Percentiles rank a stretch among this genome's conserved stretches.
These are phyloP conservation scores for Hibiscus syriacus DNA, from an alignment of 345 rosid species.

Conservation along the genomic window DNA sequence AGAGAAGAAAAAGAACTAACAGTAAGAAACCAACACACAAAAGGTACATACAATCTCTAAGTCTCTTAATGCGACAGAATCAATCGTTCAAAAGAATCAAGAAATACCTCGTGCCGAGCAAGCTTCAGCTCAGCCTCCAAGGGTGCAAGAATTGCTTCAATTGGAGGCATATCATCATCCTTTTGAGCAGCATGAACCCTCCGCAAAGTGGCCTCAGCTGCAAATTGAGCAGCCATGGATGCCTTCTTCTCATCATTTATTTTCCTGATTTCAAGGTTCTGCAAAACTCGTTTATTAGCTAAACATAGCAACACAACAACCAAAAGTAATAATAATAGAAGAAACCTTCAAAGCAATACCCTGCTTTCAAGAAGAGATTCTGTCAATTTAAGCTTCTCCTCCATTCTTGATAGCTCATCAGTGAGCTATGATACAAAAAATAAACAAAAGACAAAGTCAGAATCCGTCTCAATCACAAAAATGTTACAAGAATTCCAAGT, in stretches of 20 bases:
- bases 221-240: conserved; percentile 99
- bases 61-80: conserved; percentile 2
- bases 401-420: conserved; percentile 74
- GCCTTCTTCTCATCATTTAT: conserved; percentile 95
- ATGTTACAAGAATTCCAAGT: not conserved
- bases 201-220: conserved; percentile 96
- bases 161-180: conserved; percentile 99
- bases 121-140: conserved; percentile 95
- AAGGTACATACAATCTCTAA: not conserved
- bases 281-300: conserved; percentile 17
- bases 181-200: conserved; percentile 99
- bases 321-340: not conserved
- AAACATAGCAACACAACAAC: conserved; percentile 7
- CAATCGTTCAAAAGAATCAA: not conserved
- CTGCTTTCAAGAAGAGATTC: conserved; percentile 82
- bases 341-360: conserved; percentile 35
- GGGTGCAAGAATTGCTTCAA: conserved; percentile 99
- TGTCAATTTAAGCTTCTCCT: conserved; percentile 68
- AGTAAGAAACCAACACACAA: not conserved
- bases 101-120: conserved; percentile 63
- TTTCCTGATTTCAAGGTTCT: conserved; percentile 97
- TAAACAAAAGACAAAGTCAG: conserved; percentile 13
- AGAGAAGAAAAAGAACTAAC: conserved; percentile 14
- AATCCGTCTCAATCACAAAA: conserved; percentile 7
- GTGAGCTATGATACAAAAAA: conserved; percentile 55